Conservation (phyloP, 2,329 filamentous ascomycete genomes). For the Xylaria polymorpha region DNA sequence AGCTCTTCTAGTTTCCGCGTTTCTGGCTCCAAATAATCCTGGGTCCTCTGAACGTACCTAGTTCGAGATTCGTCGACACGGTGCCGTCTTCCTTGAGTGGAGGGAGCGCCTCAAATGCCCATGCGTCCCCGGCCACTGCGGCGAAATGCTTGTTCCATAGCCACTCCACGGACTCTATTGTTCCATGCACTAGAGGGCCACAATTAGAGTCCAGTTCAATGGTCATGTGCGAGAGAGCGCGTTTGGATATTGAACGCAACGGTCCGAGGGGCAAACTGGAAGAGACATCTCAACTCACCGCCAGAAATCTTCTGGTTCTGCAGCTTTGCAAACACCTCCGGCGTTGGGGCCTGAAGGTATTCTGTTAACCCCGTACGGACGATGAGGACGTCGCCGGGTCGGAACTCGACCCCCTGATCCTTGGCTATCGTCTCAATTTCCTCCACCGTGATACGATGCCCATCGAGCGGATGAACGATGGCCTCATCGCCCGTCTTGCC, state of each 20-base stretch:
- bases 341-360: conserved; percentile 61
- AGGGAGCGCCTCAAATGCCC: conserved; percentile 73
- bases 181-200: conserved; percentile 53
- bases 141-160: conserved; percentile 76
- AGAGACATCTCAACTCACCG: conserved; percentile 20
- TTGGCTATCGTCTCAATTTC: conserved; percentile 69
- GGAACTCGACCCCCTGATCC: conserved; percentile 71
- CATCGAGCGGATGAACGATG: conserved; percentile 62
- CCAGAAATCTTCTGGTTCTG: conserved; percentile 50
- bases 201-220: conserved; percentile 9
- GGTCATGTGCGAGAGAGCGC: not conserved
- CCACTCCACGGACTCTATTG: conserved; percentile 69
- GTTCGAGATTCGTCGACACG: conserved; percentile 47
- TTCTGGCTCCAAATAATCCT: not conserved
- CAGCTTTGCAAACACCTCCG: conserved; percentile 52
- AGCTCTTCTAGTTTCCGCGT: not conserved
- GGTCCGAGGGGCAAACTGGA: not conserved
- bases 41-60: conserved; percentile 52
- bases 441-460: conserved; percentile 63
- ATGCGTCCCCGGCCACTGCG: conserved; percentile 71
- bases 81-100: conserved; percentile 59
- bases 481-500: conserved; percentile 57
- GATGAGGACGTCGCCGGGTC: conserved; percentile 74
- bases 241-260: not conserved
- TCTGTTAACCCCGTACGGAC: conserved; percentile 73